Percentiles rank a stretch among this genome's conserved stretches.
phyloP scores from a whole-genome alignment of 2,329 filamentous ascomycete species.

The Capronia americana region DNA sequence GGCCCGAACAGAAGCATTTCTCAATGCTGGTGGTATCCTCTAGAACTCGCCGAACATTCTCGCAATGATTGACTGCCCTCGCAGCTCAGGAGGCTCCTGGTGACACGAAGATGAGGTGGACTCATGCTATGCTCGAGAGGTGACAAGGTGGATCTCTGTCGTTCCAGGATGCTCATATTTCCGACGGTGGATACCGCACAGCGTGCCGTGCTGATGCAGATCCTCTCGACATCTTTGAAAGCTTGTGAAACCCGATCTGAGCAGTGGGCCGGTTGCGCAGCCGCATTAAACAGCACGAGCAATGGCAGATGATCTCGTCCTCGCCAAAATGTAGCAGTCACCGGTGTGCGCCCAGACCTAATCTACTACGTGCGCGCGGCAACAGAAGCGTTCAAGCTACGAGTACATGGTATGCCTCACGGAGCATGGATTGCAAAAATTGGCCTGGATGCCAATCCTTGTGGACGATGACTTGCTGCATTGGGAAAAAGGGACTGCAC shows the following conservation, averaged over 20 bases:
- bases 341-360: too few species aligned
- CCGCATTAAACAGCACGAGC: too few species aligned
- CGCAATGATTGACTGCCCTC: neutral
- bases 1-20: neutral
- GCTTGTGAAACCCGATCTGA: neutral
- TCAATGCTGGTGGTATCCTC: neutral
- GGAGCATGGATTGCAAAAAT: neutral
- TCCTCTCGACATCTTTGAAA: neutral
- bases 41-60: neutral
- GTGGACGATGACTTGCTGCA: neutral
- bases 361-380: too few species aligned
- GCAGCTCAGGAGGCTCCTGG: neutral
- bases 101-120: neutral
- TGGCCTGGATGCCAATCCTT: neutral
- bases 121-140: neutral
- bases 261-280: neutral
- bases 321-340: too few species aligned
- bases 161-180: neutral
- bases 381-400: too few species aligned
- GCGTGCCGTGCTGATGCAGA: neutral
- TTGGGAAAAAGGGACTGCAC: neutral
- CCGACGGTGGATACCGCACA: neutral
- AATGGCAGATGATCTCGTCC: too few species aligned
- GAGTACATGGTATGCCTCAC: too few species aligned
- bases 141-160: neutral